These are phyloP conservation scores for Trifolium dubium DNA, from an alignment of 306 rosid genomes.

Conservation along the genomic window DNA sequence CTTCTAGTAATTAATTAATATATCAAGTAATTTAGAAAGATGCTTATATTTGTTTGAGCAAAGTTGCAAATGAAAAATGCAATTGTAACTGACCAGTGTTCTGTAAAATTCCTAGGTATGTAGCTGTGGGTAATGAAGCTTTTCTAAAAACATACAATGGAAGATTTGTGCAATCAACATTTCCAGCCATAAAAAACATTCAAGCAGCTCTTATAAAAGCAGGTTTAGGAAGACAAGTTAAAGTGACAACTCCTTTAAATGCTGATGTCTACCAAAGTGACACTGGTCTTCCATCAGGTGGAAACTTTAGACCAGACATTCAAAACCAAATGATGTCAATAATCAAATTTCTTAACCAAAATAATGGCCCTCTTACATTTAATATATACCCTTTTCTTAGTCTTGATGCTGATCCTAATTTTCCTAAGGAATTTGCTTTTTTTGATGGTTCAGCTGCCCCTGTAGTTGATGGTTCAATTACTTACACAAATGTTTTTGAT, in stretches of 20 bases:
- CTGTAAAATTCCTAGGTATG: conserved; percentile 51
- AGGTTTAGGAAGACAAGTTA: conserved; percentile 86
- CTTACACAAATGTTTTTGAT: conserved; percentile 85
- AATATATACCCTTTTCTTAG: conserved; percentile 98
- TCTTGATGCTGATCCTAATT: conserved; percentile 85
- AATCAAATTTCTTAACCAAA: conserved; percentile 72
- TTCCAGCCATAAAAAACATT: conserved; percentile 86
- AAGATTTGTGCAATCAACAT: conserved; percentile 57
- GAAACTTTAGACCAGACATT: conserved; percentile 78
- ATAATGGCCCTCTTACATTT: conserved; percentile 64
- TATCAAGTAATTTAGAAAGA: too few species aligned
- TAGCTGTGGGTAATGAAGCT: conserved; percentile 95
- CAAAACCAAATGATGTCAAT: conserved; percentile 64
- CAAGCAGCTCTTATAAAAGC: conserved; percentile 94
- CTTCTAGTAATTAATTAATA: too few species aligned
- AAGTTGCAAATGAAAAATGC: conserved; percentile 15
- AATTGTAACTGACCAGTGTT: conserved; percentile 1
- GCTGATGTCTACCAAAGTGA: conserved; percentile 90
- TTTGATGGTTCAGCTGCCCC: conserved; percentile 78
- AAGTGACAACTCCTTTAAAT: conserved; percentile 80
- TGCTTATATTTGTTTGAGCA: background rate
- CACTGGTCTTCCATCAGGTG: conserved; percentile 79
- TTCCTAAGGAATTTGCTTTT: conserved; percentile 90
- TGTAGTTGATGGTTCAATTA: conserved; percentile 75
- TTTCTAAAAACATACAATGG: conserved; percentile 78